These are phyloP conservation scores for Hsuehochloa calcarea DNA, from an alignment of 176 grass and related monocot genomes.

Conservation along the genomic window DNA sequence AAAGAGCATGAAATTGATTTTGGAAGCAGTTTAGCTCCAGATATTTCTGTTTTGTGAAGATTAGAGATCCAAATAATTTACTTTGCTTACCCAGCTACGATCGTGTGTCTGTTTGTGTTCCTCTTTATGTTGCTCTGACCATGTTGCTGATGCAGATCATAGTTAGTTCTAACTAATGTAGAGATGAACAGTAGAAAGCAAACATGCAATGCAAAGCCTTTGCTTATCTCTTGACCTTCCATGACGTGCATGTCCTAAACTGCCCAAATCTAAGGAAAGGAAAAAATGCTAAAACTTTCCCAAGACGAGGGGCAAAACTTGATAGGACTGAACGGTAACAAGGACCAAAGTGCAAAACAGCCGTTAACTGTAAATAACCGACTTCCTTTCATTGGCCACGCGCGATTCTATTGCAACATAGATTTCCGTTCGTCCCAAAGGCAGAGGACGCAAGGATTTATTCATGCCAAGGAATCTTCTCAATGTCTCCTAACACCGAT, in stretches of 20 bases:
- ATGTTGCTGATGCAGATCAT: not conserved
- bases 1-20: constrained; percentile 11
- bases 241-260: not conserved
- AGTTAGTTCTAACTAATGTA: not conserved
- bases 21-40: not conserved
- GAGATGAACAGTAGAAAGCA: not conserved
- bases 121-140: not conserved
- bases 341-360: constrained; percentile 22
- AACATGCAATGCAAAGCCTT: not conserved
- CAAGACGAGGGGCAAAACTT: not conserved
- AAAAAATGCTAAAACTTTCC: not conserved
- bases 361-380: constrained; percentile 47
- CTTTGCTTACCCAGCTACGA: not conserved
- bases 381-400: constrained; percentile 23
- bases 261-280: not conserved
- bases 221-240: not conserved
- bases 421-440: not conserved
- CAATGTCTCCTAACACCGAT: constrained; percentile 53
- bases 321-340: not conserved
- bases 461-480: constrained; percentile 33
- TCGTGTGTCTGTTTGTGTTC: not conserved
- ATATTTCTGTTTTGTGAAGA: not conserved
- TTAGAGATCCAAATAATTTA: not conserved
- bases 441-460: constrained; percentile 9
- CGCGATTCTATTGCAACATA: constrained; percentile 17